Evolutionary conservation across 2,329 filamentous ascomycete species (phyloP).

Genomic region (Rachicladosporium sp.): DNA sequence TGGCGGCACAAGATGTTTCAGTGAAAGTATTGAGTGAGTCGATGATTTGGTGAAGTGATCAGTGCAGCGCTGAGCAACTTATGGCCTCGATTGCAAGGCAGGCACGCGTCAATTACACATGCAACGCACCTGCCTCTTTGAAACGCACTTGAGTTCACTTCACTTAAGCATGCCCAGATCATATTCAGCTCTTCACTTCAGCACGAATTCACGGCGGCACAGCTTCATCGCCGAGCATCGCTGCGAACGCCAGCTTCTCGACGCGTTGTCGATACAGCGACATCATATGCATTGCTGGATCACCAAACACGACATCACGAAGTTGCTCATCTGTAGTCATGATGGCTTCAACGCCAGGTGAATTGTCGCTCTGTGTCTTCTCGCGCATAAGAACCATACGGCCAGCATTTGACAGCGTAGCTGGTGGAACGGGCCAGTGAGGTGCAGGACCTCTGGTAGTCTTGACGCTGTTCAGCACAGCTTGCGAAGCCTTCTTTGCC

Average conservation of each 20-base stretch:
- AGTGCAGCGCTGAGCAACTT: too few species aligned
- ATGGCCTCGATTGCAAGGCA: too few species aligned
- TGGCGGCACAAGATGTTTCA: not conserved
- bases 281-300: conserved; percentile 73
- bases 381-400: conserved; percentile 52
- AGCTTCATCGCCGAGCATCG: conserved; percentile 4
- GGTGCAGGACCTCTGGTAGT: conserved; percentile 9
- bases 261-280: conserved; percentile 60
- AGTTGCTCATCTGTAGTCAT: conserved; percentile 56
- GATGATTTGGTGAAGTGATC: not conserved
- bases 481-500: conserved; percentile 8
- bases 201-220: not conserved
- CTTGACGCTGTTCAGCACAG: conserved; percentile 1
- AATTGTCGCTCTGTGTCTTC: conserved; percentile 6
- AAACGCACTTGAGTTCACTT: too few species aligned
- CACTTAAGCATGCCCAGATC: too few species aligned
- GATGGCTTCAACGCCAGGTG: conserved; percentile 48
- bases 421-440: conserved; percentile 53
- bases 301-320: conserved; percentile 63
- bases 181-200: too few species aligned
- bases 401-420: conserved; percentile 58
- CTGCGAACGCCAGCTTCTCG: conserved; percentile 55
- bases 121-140: too few species aligned
- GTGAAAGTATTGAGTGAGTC: not conserved
- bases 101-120: too few species aligned